These are phyloP conservation scores for Pyrenophora tritici-repentis DNA, from an alignment of 2,329 filamentous ascomycete species.

Conservation along the genomic window DNA sequence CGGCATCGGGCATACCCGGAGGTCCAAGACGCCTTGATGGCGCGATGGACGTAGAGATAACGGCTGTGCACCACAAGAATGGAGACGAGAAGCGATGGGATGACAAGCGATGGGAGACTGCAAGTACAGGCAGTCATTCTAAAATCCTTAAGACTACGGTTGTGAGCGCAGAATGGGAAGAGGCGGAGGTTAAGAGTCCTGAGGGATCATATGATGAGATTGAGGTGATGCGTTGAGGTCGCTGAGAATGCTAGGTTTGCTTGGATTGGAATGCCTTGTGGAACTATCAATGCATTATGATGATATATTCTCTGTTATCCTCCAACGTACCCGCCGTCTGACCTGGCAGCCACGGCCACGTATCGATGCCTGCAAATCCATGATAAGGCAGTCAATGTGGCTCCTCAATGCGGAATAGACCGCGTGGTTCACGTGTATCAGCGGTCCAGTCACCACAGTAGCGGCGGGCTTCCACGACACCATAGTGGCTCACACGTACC, in stretches of 20 bases:
- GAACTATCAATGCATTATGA: background rate
- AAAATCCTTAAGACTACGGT: conserved; percentile 46
- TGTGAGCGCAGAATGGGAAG: conserved; percentile 43
- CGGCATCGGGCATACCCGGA: conserved; percentile 42
- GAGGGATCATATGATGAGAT: conserved; percentile 30
- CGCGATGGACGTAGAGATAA: conserved; percentile 39
- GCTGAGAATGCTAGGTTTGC: background rate
- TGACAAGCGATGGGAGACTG: conserved; percentile 39
- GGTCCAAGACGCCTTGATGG: conserved; percentile 39
- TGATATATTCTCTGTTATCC: too few relatives aligned
- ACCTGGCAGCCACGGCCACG: too few relatives aligned
- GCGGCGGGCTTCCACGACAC: too few relatives aligned
- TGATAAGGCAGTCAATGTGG: too few relatives aligned
- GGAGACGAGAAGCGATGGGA: conserved; percentile 11
- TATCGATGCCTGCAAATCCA: too few relatives aligned
- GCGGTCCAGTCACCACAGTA: too few relatives aligned
- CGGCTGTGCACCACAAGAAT: conserved; percentile 21
- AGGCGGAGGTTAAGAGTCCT: conserved; percentile 26
- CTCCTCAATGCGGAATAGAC: too few relatives aligned
- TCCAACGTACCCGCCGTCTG: too few relatives aligned
- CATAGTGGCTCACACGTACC: too few relatives aligned
- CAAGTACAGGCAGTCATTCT: conserved; percentile 40
- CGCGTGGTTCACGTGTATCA: too few relatives aligned
- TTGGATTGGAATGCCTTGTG: background rate
- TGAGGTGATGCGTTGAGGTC: conserved; percentile 19